Base-by-base conservation (phyloP, 768 basidiomycete genomes). In the Pulveroboletus sp. region DNA sequence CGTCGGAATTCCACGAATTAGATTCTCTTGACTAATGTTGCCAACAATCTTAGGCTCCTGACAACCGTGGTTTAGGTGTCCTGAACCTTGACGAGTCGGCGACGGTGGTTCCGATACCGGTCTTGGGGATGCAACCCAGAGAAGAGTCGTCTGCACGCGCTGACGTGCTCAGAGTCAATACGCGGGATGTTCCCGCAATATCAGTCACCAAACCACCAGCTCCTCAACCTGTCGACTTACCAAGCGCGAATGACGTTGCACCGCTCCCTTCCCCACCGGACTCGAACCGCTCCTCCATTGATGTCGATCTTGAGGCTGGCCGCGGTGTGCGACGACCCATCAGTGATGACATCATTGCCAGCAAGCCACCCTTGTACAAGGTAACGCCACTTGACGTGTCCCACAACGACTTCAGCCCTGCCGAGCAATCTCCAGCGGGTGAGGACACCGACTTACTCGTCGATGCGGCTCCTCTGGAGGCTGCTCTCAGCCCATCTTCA, bases 181-280 rank as follows among this genome's bases (percentile, higher is more conserved):
- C 62, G 36, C 52, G 57, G 2, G 40, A 67, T 50, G 47, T 82
- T 46, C 83, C 84, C 24, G 74, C 70, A 13, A 81, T 84, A 47
- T 78, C 82, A 18, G 69, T 86, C 49, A 82, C 84, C 30, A 88
- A 82, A 69, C 76, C 83, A 8, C 86, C 88, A 2, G 81, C 78
- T 0, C 89, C 89, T 13, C 66, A 73, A 46, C 88, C 88, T 40
- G 79, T 91, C 11, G 75, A 77, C 46, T 71, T 91, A 17, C 89
- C 89, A 1, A 86, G 80, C 15, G 71, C 74, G 24, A 75, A 72
- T 33, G 84, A 86, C 57, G 82, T 87, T 33, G 68, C 72, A 18
- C 53, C 74, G 21, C 61, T 69, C 13, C 71, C 74, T 6, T 74
- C 76, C 8, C 73, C 74, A 1, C 70, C 76, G 6, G 73, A 75